Conservation (phyloP, 345 rosid genomes). For the Euphorbia peplus region DNA sequence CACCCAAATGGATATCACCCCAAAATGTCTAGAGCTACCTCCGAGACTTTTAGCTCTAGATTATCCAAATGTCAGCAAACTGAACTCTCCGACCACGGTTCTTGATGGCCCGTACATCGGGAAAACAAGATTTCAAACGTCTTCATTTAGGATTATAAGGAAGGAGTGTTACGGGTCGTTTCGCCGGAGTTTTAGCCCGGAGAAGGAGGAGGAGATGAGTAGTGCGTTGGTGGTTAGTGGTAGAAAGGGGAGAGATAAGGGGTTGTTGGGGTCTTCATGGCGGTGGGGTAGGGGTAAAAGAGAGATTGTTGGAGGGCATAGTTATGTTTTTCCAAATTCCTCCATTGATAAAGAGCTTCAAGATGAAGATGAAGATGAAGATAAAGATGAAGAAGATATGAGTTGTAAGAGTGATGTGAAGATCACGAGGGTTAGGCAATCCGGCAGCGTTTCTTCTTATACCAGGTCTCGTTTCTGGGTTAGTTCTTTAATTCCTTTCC, state of each 20-base stretch:
- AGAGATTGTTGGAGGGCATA: slow-evolving; percentile 46
- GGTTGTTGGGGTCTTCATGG: slow-evolving; percentile 44
- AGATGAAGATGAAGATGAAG: slow-evolving; percentile 18
- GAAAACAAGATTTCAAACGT: slow-evolving; percentile 29
- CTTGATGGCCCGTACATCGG: slow-evolving; percentile 39
- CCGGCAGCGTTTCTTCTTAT: slow-evolving; percentile 44
- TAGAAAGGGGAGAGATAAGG: slow-evolving; percentile 31
- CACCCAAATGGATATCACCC: slow-evolving; percentile 25
- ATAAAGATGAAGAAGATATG: slow-evolving; percentile 10
- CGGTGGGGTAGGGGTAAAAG: slow-evolving; percentile 41
- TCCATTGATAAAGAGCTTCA: slow-evolving; percentile 30
- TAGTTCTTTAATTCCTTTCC: slow-evolving; percentile 20
- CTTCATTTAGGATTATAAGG: slow-evolving; percentile 35
- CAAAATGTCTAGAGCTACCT: slow-evolving; percentile 53
- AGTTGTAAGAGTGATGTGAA: slow-evolving; percentile 24
- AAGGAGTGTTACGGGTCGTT: slow-evolving; percentile 45
- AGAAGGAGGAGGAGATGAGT: slow-evolving; percentile 20
- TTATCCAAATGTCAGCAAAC: slow-evolving; percentile 26
- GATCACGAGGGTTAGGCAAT: slow-evolving; percentile 37
- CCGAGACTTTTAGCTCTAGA: slow-evolving; percentile 58
- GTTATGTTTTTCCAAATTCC: slow-evolving; percentile 56
- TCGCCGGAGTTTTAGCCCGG: slow-evolving; percentile 29
- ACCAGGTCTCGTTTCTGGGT: slow-evolving; percentile 71
- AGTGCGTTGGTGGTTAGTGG: slow-evolving; percentile 19
- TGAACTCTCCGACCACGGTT: slow-evolving; percentile 48